phyloP scores from a whole-genome alignment of 2,329 filamentous ascomycete species.

The Colletotrichum sp. region DNA sequence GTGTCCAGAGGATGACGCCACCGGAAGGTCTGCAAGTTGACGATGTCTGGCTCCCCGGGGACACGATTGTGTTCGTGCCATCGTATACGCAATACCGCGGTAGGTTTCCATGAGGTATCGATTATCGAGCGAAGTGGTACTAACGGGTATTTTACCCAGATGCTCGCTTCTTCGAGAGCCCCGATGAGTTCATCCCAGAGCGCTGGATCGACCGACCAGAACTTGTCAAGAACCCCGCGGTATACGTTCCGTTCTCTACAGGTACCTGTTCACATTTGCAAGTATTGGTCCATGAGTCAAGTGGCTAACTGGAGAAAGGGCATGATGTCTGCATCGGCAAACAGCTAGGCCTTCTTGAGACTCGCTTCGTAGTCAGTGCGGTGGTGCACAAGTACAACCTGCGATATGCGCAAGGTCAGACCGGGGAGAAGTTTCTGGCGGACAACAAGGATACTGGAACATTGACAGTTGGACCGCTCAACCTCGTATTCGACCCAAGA shows the following conservation, averaged over 20 bases:
- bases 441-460: constrained; percentile 13
- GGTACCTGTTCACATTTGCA: constrained; percentile 14
- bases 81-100: constrained; percentile 27
- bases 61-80: constrained; percentile 36
- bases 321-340: constrained; percentile 41
- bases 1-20: constrained; percentile 37
- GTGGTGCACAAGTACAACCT: constrained; percentile 10
- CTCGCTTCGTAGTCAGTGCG: constrained; percentile 22
- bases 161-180: constrained; percentile 22
- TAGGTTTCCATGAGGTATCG: not conserved
- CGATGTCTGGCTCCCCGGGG: constrained; percentile 35
- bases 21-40: constrained; percentile 37
- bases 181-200: constrained; percentile 40
- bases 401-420: constrained; percentile 4
- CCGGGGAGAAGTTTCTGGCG: not conserved
- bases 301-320: not conserved
- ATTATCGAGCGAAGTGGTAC: fast-evolving
- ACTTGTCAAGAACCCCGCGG: constrained; percentile 31
- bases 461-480: constrained; percentile 2
- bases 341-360: constrained; percentile 37
- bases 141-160: constrained; percentile 16
- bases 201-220: constrained; percentile 36
- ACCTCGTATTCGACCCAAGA: constrained; percentile 4
- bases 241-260: constrained; percentile 35
- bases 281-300: fast-evolving